Evolutionary conservation across 2,329 filamentous ascomycete species (phyloP).

Genomic region (Lachnellula willkommii): DNA sequence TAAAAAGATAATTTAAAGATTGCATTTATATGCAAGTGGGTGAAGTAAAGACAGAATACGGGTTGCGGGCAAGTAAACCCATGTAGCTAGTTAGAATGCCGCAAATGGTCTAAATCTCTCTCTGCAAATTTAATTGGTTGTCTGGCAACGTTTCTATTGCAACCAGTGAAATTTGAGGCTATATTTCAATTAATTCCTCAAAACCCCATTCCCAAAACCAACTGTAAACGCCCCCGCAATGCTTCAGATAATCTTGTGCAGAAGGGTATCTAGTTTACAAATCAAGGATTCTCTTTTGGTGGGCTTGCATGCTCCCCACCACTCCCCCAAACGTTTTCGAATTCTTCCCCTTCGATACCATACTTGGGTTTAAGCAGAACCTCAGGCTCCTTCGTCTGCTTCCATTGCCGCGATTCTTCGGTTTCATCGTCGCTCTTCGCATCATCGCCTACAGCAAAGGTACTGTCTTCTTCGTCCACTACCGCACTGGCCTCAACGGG

Average conservation of each 20-base stretch:
- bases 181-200: neutral
- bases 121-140: too few species aligned
- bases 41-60: too few species aligned
- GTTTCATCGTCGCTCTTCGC: slow-evolving; percentile 33
- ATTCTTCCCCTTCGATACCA: slow-evolving; percentile 30
- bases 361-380: slow-evolving; percentile 31
- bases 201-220: neutral
- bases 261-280: slow-evolving; percentile 18
- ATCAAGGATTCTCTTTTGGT: slow-evolving; percentile 30
- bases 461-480: slow-evolving; percentile 37
- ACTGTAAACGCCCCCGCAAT: slow-evolving; percentile 19
- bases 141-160: too few species aligned
- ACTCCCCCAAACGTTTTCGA: slow-evolving; percentile 33
- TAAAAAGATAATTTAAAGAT: too few species aligned
- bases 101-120: too few species aligned
- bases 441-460: slow-evolving; percentile 26
- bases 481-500: slow-evolving; percentile 39
- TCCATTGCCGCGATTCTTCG: slow-evolving; percentile 41
- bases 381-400: slow-evolving; percentile 25
- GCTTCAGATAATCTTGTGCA: slow-evolving; percentile 7
- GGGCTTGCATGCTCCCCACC: slow-evolving; percentile 21
- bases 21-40: too few species aligned
- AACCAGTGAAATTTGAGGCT: neutral
- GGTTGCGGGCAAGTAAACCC: too few species aligned
- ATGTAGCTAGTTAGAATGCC: too few species aligned